Percentiles rank a stretch among this genome's conserved stretches.
Conservation (phyloP, 192 early-diverging fungal genomes). For the Tieghemiomyces parasiticus region DNA sequence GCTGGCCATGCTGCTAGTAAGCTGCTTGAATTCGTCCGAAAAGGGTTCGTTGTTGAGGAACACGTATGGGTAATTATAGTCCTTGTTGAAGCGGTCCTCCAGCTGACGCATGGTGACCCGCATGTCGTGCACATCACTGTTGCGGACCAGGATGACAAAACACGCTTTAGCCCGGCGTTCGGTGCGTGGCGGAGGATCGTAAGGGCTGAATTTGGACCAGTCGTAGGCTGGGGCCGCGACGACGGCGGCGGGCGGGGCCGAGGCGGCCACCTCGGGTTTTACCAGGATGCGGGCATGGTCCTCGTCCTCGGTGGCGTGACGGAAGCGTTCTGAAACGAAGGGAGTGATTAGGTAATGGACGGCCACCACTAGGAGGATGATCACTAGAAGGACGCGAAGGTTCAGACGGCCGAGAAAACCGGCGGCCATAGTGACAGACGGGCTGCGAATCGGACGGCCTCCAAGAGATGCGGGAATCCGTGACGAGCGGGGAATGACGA, state of each 20-base stretch:
- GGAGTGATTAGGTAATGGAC: constrained; percentile 4
- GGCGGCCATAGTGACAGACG: background rate
- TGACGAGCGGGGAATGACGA: no score
- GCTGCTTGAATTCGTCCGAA: constrained; percentile 46
- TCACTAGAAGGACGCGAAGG: background rate
- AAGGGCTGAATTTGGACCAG: constrained; percentile 1
- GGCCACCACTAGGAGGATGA: constrained; percentile 7
- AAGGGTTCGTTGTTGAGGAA: constrained; percentile 70
- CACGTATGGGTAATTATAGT: constrained; percentile 68
- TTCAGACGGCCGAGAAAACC: background rate
- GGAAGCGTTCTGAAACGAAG: background rate
- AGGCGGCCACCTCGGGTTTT: background rate
- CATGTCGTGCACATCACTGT: constrained; percentile 49
- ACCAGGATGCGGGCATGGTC: background rate
- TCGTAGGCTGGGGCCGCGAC: background rate
- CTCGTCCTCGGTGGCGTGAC: no score
- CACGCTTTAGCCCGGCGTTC: constrained; percentile 37
- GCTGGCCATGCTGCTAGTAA: constrained; percentile 17
- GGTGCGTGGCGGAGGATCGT: constrained; percentile 1
- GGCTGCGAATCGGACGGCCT: no score
- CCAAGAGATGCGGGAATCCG: no score
- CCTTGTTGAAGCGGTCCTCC: constrained; percentile 56
- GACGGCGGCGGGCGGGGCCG: background rate
- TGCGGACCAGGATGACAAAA: constrained; percentile 58
- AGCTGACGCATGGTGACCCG: constrained; percentile 47